A percentile compares a stretch with the other conserved stretches of the same genome.
These are phyloP conservation scores for Entomortierella parvispora DNA, from an alignment of 192 early-diverging fungal genomes.

Conservation along the genomic window DNA sequence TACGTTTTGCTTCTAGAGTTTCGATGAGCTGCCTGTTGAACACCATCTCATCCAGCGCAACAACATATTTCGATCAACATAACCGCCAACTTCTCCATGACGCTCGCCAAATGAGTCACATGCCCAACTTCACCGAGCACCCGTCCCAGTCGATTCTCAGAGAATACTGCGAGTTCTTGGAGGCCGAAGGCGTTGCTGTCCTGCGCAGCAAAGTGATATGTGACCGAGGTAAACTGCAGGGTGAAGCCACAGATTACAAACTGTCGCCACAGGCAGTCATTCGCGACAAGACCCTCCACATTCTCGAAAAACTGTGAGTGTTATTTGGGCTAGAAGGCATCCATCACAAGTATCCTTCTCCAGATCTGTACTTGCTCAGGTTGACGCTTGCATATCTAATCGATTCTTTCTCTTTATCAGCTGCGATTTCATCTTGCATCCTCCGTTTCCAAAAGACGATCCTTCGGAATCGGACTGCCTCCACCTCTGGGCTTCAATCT, in stretches of 20 bases:
- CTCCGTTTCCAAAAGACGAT: no score
- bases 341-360: no score
- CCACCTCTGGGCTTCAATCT: background rate
- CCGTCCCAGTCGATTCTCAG: conserved; percentile 2
- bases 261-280: background rate
- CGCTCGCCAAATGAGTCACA: conserved; percentile 11
- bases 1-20: conserved; percentile 14
- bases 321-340: background rate
- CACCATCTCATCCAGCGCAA: conserved; percentile 10
- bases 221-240: conserved; percentile 6
- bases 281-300: conserved; percentile 4
- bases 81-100: conserved; percentile 10
- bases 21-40: conserved; percentile 13
- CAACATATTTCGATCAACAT: no score
- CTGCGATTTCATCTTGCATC: no score
- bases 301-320: conserved; percentile 16
- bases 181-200: conserved; percentile 5
- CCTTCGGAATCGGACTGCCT: background rate
- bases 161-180: conserved; percentile 15
- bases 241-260: conserved; percentile 3
- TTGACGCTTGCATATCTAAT: no score
- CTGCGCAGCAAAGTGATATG: conserved; percentile 5
- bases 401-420: no score
- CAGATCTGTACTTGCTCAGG: no score
- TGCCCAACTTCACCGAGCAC: conserved; percentile 10